Evolutionary conservation across 1,284 basidiomycete genomes (phyloP).

Genomic region (Cystobasidium sp.): DNA sequence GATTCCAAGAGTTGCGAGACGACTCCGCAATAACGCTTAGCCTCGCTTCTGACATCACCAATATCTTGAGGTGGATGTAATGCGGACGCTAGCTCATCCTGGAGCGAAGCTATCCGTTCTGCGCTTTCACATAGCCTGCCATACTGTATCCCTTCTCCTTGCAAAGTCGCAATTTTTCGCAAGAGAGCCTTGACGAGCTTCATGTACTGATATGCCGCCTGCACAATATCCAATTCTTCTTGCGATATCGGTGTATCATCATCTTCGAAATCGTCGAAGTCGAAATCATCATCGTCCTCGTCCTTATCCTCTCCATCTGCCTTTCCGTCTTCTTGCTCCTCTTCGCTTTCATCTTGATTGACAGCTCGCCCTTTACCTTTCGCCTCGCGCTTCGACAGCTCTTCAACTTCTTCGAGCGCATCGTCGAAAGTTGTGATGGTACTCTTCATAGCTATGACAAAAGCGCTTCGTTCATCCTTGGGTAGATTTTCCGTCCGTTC

Average conservation of each 20-base stretch:
- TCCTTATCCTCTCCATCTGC: background rate
- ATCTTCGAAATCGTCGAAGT: constrained; percentile 38
- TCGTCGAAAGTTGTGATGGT: constrained; percentile 21
- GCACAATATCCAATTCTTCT: constrained; percentile 16
- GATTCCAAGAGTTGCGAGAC: background rate
- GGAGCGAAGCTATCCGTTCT: constrained; percentile 12
- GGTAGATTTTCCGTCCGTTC: constrained; percentile 24
- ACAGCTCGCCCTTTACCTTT: constrained; percentile 32
- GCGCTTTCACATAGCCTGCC: background rate
- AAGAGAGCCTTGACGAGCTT: constrained; percentile 34
- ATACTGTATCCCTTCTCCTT: background rate
- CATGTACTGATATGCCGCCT: constrained; percentile 25
- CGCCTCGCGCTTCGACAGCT: background rate
- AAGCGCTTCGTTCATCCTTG: constrained; percentile 19
- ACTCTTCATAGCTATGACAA: constrained; percentile 18
- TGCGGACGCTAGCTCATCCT: constrained; percentile 31
- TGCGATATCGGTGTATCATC: constrained; percentile 28
- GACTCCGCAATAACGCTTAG: background rate
- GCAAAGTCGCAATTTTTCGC: constrained; percentile 3
- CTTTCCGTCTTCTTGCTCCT: constrained; percentile 13
- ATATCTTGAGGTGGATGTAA: constrained; percentile 28
- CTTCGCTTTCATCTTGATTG: constrained; percentile 11
- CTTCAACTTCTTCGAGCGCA: constrained; percentile 29
- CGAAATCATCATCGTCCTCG: constrained; percentile 15
- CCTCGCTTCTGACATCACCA: background rate